Percentiles rank a stretch among this genome's conserved stretches.
phyloP scores from a whole-genome alignment of 2,329 filamentous ascomycete species.

The Fusarium chaquense region DNA sequence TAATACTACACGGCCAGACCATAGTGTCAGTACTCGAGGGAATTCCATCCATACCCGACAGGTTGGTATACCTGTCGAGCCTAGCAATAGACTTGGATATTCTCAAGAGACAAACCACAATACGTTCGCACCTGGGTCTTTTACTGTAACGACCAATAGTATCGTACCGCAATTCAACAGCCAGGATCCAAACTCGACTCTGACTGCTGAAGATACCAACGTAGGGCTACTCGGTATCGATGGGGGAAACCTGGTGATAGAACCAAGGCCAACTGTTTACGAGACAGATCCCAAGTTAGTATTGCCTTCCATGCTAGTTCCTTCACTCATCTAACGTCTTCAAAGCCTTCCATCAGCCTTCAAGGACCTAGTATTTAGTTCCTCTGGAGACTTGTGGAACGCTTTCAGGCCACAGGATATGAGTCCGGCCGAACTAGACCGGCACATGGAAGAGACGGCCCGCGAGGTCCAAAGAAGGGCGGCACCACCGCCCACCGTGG shows the following conservation, averaged over 20 bases:
- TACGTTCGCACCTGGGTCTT: background rate
- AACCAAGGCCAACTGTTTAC: background rate
- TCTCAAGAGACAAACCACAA: background rate
- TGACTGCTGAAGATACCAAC: background rate
- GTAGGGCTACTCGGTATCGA: background rate
- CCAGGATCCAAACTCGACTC: background rate
- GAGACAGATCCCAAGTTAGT: background rate
- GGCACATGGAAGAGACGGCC: background rate
- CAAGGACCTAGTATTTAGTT: background rate
- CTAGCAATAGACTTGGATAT: no score
- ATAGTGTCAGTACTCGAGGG: no score
- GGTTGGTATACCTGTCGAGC: no score
- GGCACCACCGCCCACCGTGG: background rate
- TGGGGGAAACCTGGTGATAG: no score
- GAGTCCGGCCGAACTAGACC: background rate
- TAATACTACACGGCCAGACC: background rate
- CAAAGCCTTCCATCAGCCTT: background rate
- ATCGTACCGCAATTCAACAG: background rate
- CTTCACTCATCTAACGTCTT: background rate
- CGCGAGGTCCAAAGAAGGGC: background rate
- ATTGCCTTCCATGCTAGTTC: no score
- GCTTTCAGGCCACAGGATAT: background rate
- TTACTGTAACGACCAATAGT: background rate
- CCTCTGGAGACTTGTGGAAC: background rate
- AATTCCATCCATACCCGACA: no score